These are phyloP conservation scores for Rhodotorula mucilaginosa DNA, from an alignment of 1,284 basidiomycete genomes.

Conservation along the genomic window DNA sequence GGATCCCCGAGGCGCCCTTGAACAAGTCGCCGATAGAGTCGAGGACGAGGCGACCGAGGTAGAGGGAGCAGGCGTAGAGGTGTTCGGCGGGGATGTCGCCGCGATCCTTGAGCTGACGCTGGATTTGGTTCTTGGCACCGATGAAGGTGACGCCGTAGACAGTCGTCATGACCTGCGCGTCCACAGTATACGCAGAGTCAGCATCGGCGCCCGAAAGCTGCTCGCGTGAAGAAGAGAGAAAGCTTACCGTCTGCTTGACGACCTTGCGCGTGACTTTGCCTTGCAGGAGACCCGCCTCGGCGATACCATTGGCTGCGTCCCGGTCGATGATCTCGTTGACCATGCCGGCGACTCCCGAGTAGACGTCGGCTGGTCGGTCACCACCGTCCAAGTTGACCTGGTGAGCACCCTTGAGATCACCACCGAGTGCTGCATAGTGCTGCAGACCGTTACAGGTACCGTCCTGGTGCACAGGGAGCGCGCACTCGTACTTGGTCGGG, in stretches of 20 bases:
- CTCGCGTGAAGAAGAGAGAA: not conserved
- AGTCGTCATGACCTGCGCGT: constrained; percentile 86
- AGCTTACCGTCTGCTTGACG: constrained; percentile 89
- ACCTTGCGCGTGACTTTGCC: constrained; percentile 90
- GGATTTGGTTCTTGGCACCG: constrained; percentile 92
- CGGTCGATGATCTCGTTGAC: constrained; percentile 56
- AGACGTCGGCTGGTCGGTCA: constrained; percentile 91
- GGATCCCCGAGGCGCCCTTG: constrained; percentile 83
- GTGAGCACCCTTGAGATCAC: constrained; percentile 80
- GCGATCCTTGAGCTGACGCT: constrained; percentile 77
- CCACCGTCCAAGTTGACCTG: constrained; percentile 90
- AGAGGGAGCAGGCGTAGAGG: constrained; percentile 72
- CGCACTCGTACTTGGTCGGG: constrained; percentile 68
- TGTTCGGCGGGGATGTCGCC: constrained; percentile 71
- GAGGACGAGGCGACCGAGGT: constrained; percentile 60
- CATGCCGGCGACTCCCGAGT: constrained; percentile 86
- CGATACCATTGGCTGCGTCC: constrained; percentile 56
- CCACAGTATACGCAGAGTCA: not conserved
- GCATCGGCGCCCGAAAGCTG: not conserved
- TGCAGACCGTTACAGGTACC: constrained; percentile 98
- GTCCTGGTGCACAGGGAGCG: constrained; percentile 94
- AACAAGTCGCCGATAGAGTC: constrained; percentile 88
- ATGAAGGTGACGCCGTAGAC: constrained; percentile 97
- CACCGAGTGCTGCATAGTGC: constrained; percentile 96
- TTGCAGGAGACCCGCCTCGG: constrained; percentile 63